Base-by-base conservation (phyloP, 2,329 filamentous ascomycete species). In the Emmonsiellopsis sp. region DNA sequence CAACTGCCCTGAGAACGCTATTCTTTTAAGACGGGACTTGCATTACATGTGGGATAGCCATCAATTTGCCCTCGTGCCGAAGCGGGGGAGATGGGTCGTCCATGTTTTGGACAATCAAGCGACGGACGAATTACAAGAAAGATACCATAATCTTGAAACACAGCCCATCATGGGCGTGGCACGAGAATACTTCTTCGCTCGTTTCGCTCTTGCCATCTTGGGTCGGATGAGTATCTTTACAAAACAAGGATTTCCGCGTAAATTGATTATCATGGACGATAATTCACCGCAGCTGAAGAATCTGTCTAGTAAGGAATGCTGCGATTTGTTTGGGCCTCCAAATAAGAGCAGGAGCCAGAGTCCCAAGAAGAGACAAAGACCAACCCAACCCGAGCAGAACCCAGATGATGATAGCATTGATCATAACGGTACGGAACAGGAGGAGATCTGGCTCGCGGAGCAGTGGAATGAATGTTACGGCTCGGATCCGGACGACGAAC, bases 151-250 rank as follows among this genome's bases (percentile, higher is more conserved):
- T 50, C 31, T 50, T 37, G 32, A 34, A 11, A 35, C 32, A 38
- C 34, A 50, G 15, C 47, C 47, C 35, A 11, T 50, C 10, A 50
- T 38, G 7, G 47, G 34, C n/a, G 47, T 50, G 13, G 47, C 31
- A 35, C 31, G 7, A 35, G 48, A 51, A 31, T 51, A n/a, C 20
- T 34, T 51, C 48, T 42, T 51, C 26, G 48, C 48, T 40, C 37
- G 37, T 20, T 51, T 51, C 26, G 48, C 48, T 20, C 40, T 37
- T 26, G 16, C 48, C 7, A 42, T 51, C 20, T 51, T 51, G 10
- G 32, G 8, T 16, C 30, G 26, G 35, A 26, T 30, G 35, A 50
- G 15, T 9, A n/a, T 38, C 31, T 50, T 37, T 38, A 16, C 16
- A 26, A 16, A 40, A 35, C 9, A 51, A 8, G 10, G 35, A n/a